phyloP scores from a whole-genome alignment of 2,329 filamentous ascomycete species.

The Mycocentrospora acerina region DNA sequence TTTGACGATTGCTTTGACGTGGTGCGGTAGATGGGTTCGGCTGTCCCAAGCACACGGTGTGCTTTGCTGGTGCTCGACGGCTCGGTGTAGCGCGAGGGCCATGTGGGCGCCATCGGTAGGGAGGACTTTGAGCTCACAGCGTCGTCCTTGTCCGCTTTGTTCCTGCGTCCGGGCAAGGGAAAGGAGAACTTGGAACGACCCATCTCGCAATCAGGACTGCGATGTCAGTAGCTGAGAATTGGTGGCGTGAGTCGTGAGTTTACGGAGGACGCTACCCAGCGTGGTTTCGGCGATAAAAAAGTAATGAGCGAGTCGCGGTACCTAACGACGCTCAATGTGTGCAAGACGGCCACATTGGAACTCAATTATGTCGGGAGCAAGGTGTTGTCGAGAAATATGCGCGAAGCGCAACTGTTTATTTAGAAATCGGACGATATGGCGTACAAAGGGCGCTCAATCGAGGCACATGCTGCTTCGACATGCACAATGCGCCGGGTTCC shows the following conservation, averaged over 20 bases:
- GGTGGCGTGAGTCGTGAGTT: background rate
- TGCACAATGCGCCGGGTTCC: no score
- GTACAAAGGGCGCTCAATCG: no score
- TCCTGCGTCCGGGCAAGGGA: conserved; percentile 36
- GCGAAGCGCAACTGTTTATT: conserved; percentile 13
- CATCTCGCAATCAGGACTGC: conserved; percentile 21
- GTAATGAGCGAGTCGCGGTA: conserved; percentile 1
- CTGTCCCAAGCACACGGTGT: conserved; percentile 42
- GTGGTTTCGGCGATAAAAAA: no score
- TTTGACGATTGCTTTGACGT: conserved; percentile 21
- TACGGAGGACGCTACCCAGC: no score
- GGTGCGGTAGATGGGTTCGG: conserved; percentile 28
- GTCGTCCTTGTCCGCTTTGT: conserved; percentile 18
- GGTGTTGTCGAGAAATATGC: conserved; percentile 16
- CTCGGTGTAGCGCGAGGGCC: conserved; percentile 26
- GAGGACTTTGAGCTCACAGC: conserved; percentile 21
- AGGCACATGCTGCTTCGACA: no score
- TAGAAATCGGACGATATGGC: no score
- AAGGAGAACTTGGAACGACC: conserved; percentile 40
- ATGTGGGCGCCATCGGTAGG: conserved; percentile 21
- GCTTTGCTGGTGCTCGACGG: conserved; percentile 39
- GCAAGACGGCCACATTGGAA: conserved; percentile 9
- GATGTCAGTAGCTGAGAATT: background rate
- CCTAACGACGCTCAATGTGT: conserved; percentile 3
- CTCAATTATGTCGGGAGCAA: conserved; percentile 10